These are phyloP conservation scores for Debaryomyces subglobosus DNA, from an alignment of 1,139 yeast species.

Conservation along the genomic window DNA sequence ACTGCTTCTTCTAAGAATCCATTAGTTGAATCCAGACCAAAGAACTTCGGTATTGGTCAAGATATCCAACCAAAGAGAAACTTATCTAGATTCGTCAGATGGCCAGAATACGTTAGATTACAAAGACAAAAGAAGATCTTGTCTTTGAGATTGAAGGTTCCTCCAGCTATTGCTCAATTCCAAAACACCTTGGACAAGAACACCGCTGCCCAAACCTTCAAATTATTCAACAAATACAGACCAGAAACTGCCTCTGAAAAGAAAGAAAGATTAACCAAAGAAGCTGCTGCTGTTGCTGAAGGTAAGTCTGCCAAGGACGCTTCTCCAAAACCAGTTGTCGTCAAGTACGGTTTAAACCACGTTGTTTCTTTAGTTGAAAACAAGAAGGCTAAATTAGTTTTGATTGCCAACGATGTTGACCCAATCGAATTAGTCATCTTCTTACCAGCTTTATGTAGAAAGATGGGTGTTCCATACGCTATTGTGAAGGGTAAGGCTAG, in stretches of 20 bases:
- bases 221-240: conserved; percentile 93
- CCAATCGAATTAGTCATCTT: conserved; percentile 91
- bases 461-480: conserved; percentile 96
- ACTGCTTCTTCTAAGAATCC: conserved; percentile 61
- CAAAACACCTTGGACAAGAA: conserved; percentile 89
- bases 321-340: conserved; percentile 88
- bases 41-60: conserved; percentile 97
- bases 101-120: conserved; percentile 94
- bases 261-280: conserved; percentile 94
- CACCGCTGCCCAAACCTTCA: conserved; percentile 91
- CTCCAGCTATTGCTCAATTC: conserved; percentile 92
- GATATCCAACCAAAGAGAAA: conserved; percentile 92
- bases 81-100: conserved; percentile 93
- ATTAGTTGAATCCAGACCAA: conserved; percentile 83
- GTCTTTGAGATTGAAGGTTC: conserved; percentile 88
- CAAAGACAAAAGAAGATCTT: conserved; percentile 95
- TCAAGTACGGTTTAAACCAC: conserved; percentile 94
- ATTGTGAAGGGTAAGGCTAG: conserved; percentile 95
- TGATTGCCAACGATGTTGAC: conserved; percentile 94
- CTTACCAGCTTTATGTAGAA: conserved; percentile 93
- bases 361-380: conserved; percentile 88
- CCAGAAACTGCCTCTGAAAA: conserved; percentile 92
- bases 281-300: conserved; percentile 93
- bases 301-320: conserved; percentile 92
- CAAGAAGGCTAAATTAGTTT: conserved; percentile 91